phyloP scores from a whole-genome alignment of 208 protist species.

The Wallacemonas sp. region DNA sequence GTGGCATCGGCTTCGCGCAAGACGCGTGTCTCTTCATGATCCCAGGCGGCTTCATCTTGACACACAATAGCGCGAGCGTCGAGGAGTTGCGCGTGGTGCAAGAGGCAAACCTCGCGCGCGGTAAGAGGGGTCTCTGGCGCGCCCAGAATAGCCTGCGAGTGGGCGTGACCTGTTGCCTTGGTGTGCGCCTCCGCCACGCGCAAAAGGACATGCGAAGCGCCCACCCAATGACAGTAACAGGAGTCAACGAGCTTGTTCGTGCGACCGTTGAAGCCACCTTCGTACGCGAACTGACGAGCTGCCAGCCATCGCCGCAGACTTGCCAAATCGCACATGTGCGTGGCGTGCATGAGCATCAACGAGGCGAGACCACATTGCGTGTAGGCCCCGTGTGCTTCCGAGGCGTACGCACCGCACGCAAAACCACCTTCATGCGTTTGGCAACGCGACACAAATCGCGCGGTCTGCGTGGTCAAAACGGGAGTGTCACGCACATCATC shows the following conservation, averaged over 20 bases:
- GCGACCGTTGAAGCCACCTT: constrained; percentile 95
- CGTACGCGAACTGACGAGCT: constrained; percentile 69
- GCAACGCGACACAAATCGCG: constrained; percentile 69
- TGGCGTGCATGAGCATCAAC: constrained; percentile 61
- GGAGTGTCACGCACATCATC: constrained; percentile 31
- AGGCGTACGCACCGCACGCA: constrained; percentile 37
- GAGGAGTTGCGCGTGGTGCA: constrained; percentile 73
- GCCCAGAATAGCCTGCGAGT: not conserved
- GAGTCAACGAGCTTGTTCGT: constrained; percentile 98
- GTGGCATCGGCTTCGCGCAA: not conserved
- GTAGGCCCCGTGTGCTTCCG: constrained; percentile 94
- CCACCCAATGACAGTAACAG: constrained; percentile 98
- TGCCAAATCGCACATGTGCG: constrained; percentile 51
- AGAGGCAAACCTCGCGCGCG: constrained; percentile 54
- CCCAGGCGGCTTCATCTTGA: constrained; percentile 35
- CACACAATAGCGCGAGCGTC: constrained; percentile 25
- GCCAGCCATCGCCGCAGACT: constrained; percentile 75
- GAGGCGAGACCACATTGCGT: constrained; percentile 88
- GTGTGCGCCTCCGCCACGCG: constrained; percentile 42
- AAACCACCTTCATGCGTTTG: constrained; percentile 95
- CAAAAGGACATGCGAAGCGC: constrained; percentile 75
- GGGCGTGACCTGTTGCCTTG: constrained; percentile 21
- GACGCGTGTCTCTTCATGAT: constrained; percentile 31
- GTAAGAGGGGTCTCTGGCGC: constrained; percentile 22
- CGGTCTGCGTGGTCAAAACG: constrained; percentile 48